Conservation (phyloP, 805 yeast species). For the Kuraishia borneana region DNA sequence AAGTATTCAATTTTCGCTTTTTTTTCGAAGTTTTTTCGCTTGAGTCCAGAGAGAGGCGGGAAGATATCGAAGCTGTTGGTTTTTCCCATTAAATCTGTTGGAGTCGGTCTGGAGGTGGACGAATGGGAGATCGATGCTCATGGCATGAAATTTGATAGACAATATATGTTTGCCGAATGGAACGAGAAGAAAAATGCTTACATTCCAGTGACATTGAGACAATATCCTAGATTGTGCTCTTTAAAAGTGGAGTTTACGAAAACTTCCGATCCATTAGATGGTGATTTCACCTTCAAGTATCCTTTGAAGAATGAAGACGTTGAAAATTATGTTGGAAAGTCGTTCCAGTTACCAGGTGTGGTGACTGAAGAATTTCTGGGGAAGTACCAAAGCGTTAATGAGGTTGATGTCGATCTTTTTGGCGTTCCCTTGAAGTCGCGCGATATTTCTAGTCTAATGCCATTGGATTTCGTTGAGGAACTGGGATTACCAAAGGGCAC, state of each 20-base stretch:
- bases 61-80: constrained; percentile 12
- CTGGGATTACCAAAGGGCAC: constrained; percentile 11
- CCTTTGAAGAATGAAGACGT: constrained; percentile 1
- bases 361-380: constrained; percentile 5
- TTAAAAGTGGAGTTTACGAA: constrained; percentile 7
- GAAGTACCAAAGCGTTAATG: background rate
- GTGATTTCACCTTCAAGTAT: constrained; percentile 11
- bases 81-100: constrained; percentile 18
- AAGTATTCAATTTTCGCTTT: background rate
- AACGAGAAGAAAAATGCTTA: constrained; percentile 7
- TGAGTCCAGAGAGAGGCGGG: constrained; percentile 10
- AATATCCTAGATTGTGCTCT: constrained; percentile 6
- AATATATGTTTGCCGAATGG: constrained; percentile 11
- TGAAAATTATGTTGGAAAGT: background rate
- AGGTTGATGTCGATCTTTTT: constrained; percentile 12
- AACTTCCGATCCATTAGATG: constrained; percentile 1
- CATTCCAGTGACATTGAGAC: constrained; percentile 8
- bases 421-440: constrained; percentile 9
- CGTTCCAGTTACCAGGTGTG: constrained; percentile 9
- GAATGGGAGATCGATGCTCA: constrained; percentile 15
- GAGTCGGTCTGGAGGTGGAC: constrained; percentile 12
- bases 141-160: constrained; percentile 18
- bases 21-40: background rate
- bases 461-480: constrained; percentile 8
- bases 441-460: constrained; percentile 11